A percentile compares a stretch with the other conserved stretches of the same genome.
Conservation (phyloP, 495 filamentous ascomycete genomes). For the Copromyces sp. region DNA sequence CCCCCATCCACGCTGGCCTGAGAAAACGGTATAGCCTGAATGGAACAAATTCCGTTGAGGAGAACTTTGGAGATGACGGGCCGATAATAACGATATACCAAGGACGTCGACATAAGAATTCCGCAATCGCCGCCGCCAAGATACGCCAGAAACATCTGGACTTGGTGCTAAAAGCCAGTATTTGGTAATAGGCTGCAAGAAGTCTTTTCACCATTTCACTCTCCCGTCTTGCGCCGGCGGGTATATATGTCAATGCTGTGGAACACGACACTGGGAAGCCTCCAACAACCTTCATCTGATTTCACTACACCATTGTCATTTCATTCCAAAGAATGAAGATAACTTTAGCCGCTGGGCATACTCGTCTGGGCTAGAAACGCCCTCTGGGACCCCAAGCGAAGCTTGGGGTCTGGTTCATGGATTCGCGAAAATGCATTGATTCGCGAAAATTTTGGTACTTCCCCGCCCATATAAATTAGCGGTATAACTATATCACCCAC, state of each 20-base stretch:
- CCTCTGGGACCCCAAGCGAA: too few relatives aligned
- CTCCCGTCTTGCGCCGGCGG: neutral
- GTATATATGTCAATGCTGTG: neutral
- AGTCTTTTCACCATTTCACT: neutral
- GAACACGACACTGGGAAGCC: neutral
- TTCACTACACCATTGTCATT: neutral
- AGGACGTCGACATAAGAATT: neutral
- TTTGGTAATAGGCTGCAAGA: neutral
- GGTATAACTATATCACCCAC: too few relatives aligned
- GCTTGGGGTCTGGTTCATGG: too few relatives aligned
- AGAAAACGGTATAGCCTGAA: neutral
- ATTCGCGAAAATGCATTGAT: too few relatives aligned
- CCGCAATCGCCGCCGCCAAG: neutral
- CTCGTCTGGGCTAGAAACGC: too few relatives aligned
- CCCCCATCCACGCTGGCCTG: neutral
- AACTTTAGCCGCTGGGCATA: neutral
- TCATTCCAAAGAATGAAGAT: neutral
- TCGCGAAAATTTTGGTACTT: too few relatives aligned
- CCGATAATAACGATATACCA: neutral
- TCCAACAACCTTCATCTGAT: neutral
- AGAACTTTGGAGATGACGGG: neutral
- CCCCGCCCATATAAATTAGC: too few relatives aligned
- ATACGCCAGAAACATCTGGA: neutral
- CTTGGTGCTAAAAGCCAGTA: neutral
- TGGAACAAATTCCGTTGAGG: neutral